Percentiles rank a stretch among this genome's conserved stretches.
Evolutionary conservation across 176 grass and related monocot species (phyloP).

Genomic region (Phragmites australis): DNA sequence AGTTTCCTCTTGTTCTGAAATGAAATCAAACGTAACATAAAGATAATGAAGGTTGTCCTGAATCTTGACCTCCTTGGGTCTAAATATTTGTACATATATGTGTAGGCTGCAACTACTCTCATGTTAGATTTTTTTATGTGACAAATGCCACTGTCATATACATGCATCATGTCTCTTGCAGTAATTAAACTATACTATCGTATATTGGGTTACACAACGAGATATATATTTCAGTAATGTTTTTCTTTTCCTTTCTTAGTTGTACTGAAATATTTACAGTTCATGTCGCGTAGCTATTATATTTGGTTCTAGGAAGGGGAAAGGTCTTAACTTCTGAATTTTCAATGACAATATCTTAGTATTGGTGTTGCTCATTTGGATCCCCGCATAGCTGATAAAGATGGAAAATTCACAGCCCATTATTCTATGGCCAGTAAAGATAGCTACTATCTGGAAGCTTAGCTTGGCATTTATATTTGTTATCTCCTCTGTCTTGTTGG

Average conservation of each 20-base stretch:
- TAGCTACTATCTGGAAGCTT: background rate
- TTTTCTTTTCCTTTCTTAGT: background rate
- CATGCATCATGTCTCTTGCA: background rate
- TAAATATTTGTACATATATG: background rate
- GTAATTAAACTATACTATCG: background rate
- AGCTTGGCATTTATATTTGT: background rate
- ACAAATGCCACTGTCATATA: background rate
- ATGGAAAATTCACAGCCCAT: background rate
- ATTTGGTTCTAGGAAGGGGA: background rate
- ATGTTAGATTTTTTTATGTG: slow-evolving; percentile 11
- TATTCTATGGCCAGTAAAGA: background rate
- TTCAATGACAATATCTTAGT: background rate
- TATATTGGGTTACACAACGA: background rate
- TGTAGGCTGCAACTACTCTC: no score
- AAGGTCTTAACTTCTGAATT: background rate
- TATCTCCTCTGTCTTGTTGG: background rate
- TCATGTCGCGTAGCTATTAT: background rate
- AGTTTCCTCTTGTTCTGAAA: background rate
- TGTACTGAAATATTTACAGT: background rate
- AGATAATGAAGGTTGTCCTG: background rate
- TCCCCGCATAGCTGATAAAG: background rate
- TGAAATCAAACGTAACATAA: background rate
- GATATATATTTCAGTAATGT: background rate
- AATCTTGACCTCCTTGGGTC: background rate
- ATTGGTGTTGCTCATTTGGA: background rate